phyloP scores from a whole-genome alignment of 805 yeast species.

The Phaffomyces antillensis region DNA sequence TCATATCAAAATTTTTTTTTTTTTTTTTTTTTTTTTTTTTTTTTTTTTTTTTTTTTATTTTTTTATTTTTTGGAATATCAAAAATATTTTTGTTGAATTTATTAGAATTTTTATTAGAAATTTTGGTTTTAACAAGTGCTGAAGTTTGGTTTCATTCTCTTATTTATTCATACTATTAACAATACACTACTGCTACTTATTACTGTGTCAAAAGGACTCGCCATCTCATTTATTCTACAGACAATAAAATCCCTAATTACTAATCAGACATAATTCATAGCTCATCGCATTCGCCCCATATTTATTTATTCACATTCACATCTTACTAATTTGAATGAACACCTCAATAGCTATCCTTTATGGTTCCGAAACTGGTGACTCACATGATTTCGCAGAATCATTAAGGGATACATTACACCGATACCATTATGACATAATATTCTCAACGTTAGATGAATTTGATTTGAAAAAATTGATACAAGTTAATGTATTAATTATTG shows the following conservation, averaged over 20 bases:
- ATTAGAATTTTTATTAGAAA: too few species aligned
- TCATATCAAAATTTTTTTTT: background rate
- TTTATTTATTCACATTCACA: background rate
- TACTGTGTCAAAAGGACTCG: too few species aligned
- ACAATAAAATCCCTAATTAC: too few species aligned
- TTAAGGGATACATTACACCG: conserved; percentile 51
- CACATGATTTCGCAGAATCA: conserved; percentile 74
- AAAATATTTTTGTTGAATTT: background rate
- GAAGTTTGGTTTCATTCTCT: too few species aligned
- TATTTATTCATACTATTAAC: too few species aligned
- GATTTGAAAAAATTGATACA: conserved; percentile 47
- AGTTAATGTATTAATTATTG: conserved; percentile 39
- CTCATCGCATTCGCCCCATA: background rate
- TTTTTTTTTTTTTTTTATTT: background rate
- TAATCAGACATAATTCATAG: too few species aligned
- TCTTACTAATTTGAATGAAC: conserved; percentile 8
- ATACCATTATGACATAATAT: conserved; percentile 39
- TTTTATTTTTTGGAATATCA: background rate
- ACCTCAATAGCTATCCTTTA: conserved; percentile 55
- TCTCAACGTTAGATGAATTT: conserved; percentile 54
- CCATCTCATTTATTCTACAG: too few species aligned
- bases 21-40: background rate
- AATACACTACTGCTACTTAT: too few species aligned
- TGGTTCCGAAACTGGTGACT: conserved; percentile 91
- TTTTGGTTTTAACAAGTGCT: too few species aligned